Percentiles rank a stretch among this genome's conserved stretches.
These are phyloP conservation scores for Viscum album DNA, from an alignment of 177 flowering plant species.

Conservation along the genomic window DNA sequence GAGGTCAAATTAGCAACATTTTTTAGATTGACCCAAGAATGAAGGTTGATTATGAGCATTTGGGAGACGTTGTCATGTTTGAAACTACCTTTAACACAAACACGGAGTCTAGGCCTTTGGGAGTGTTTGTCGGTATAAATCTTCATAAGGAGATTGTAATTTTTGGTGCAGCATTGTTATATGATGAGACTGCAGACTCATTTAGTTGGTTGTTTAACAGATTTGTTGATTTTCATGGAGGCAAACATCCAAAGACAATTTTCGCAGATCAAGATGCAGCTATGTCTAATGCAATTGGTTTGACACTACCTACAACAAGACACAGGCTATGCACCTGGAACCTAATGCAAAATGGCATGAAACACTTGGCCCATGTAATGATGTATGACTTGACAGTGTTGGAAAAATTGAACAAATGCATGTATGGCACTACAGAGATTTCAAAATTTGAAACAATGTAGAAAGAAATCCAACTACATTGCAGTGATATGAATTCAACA, in stretches of 20 bases:
- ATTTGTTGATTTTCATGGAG: not conserved
- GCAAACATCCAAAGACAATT: not conserved
- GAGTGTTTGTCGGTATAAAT: not conserved
- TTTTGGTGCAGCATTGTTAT: not conserved
- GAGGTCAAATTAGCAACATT: not conserved
- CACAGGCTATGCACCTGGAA: not conserved
- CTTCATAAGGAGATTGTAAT: not conserved
- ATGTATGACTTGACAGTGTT: not conserved
- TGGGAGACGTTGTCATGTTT: not conserved
- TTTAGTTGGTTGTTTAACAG: not conserved
- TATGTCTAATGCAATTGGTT: not conserved
- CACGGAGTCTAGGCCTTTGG: not conserved
- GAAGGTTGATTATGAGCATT: not conserved
- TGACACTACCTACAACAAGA: not conserved
- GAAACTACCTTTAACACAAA: not conserved
- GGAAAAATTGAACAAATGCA: no score
- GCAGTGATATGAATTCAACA: no score
- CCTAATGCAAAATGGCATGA: constrained; percentile 1
- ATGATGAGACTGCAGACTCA: constrained; percentile 1
- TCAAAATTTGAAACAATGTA: not conserved
- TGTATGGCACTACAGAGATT: not conserved
- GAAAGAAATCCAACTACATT: not conserved
- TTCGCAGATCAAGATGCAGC: not conserved
- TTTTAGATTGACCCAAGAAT: not conserved
- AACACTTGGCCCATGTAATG: not conserved